These are phyloP conservation scores for Fragilariopsis cylindrus DNA, from an alignment of 108 stramenopile genomes.

Conservation along the genomic window DNA sequence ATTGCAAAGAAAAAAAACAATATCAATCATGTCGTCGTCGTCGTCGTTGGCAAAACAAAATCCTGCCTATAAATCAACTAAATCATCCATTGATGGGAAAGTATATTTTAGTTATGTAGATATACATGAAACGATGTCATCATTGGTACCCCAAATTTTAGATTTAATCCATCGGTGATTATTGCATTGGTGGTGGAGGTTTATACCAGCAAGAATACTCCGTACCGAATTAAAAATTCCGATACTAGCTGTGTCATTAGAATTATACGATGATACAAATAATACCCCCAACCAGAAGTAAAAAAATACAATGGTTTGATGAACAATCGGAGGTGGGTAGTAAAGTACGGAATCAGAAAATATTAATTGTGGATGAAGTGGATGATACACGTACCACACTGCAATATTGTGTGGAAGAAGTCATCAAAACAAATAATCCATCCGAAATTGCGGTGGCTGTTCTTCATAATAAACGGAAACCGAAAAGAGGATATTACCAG, in stretches of 20 bases:
- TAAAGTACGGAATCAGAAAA: conserved; percentile 28
- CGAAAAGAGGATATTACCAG: conserved; percentile 37
- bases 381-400: conserved; percentile 50
- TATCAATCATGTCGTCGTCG: too few species aligned
- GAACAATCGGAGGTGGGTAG: conserved; percentile 25
- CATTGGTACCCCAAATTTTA: conserved; percentile 27
- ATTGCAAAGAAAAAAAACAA: too few species aligned
- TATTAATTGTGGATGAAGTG: conserved; percentile 53
- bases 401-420: conserved; percentile 33
- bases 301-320: conserved; percentile 46
- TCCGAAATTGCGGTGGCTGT: conserved; percentile 31
- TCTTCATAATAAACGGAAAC: conserved; percentile 52
- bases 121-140: conserved; percentile 31
- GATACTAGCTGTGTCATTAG: conserved; percentile 42
- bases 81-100: conserved; percentile 36
- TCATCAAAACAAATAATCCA: conserved; percentile 24
- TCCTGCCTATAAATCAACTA: not conserved
- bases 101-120: conserved; percentile 48
- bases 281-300: conserved; percentile 24
- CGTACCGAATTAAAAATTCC: conserved; percentile 42
- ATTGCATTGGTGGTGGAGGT: conserved; percentile 54
- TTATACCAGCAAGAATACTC: conserved; percentile 50
- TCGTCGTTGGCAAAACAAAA: not conserved
- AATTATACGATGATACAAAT: conserved; percentile 48
- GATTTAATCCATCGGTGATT: conserved; percentile 40